These are phyloP conservation scores for Houttuynia cordata DNA, from an alignment of 164 flowering plant genomes.

Conservation along the genomic window DNA sequence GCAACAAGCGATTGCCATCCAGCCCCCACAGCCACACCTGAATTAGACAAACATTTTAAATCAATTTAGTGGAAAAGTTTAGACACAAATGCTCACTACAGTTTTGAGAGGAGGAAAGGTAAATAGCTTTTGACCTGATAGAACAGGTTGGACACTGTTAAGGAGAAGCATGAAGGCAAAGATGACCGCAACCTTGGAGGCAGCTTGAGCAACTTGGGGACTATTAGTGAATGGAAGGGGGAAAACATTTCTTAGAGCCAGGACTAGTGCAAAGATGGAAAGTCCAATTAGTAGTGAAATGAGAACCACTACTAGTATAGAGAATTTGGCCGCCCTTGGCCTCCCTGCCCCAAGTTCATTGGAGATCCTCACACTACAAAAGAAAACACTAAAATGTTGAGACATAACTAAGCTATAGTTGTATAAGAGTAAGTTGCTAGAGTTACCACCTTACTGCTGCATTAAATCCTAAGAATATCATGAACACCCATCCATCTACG, in stretches of 20 bases:
- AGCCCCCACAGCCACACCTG: slow-evolving; percentile 73
- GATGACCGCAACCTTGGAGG: slow-evolving; percentile 35
- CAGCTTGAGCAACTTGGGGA: slow-evolving; percentile 22
- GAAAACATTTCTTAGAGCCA: slow-evolving; percentile 19
- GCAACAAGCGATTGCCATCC: slow-evolving; percentile 66
- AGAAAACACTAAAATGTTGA: not conserved
- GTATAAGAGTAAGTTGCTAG: too few relatives aligned
- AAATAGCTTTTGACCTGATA: slow-evolving; percentile 29
- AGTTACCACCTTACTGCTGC: slow-evolving; percentile 3
- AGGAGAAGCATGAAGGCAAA: slow-evolving; percentile 38
- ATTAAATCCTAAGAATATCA: slow-evolving; percentile 4
- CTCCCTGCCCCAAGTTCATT: slow-evolving; percentile 64
- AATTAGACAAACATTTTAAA: too few relatives aligned
- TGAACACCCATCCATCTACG: slow-evolving; percentile 1
- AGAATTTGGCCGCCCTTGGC: slow-evolving; percentile 54
- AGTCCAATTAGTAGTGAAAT: slow-evolving; percentile 31
- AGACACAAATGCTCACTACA: not conserved
- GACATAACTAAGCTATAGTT: not conserved
- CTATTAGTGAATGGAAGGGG: slow-evolving; percentile 36
- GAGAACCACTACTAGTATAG: slow-evolving; percentile 40
- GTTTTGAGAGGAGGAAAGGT: not conserved
- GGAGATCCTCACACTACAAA: slow-evolving; percentile 55
- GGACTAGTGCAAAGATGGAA: slow-evolving; percentile 21
- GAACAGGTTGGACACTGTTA: slow-evolving; percentile 50
- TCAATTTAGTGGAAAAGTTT: too few relatives aligned